phyloP scores from a whole-genome alignment of 2,329 filamentous ascomycete genomes.

The Monascus ruber region DNA sequence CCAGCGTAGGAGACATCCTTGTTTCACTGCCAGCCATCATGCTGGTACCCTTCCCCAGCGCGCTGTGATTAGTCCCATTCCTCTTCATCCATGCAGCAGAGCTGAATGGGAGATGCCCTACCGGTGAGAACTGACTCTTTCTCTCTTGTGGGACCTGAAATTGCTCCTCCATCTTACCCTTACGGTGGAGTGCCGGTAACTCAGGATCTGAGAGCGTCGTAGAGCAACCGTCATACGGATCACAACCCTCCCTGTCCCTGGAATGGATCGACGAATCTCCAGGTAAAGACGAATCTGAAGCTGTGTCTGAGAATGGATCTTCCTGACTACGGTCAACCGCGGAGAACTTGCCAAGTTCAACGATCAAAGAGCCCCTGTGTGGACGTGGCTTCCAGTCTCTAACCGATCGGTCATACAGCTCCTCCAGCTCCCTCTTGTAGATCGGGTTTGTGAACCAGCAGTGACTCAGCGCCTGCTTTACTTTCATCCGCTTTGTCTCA shows the following conservation, averaged over 20 bases:
- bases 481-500: conserved; percentile 40
- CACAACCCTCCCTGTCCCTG: background rate
- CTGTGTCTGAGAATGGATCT: background rate
- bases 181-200: conserved; percentile 10
- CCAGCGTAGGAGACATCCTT: too few relatives aligned
- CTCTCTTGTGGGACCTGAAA: background rate
- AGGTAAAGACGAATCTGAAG: background rate
- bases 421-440: conserved; percentile 37
- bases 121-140: background rate
- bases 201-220: conserved; percentile 15
- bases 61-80: background rate
- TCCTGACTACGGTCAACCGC: background rate
- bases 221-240: conserved; percentile 3
- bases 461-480: conserved; percentile 42
- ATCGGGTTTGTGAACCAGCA: conserved; percentile 45
- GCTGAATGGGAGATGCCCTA: background rate
- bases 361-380: conserved; percentile 3
- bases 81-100: background rate
- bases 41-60: too few relatives aligned
- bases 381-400: conserved; percentile 39
- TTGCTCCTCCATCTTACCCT: background rate
- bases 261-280: background rate
- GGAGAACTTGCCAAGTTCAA: conserved; percentile 4
- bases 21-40: too few relatives aligned
- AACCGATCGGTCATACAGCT: conserved; percentile 39